Evolutionary conservation across 192 early-diverging fungal species (phyloP), one percentile per base, ranked within the genome.

Genomic region (Jimgerdemannia flammicorona): DNA sequence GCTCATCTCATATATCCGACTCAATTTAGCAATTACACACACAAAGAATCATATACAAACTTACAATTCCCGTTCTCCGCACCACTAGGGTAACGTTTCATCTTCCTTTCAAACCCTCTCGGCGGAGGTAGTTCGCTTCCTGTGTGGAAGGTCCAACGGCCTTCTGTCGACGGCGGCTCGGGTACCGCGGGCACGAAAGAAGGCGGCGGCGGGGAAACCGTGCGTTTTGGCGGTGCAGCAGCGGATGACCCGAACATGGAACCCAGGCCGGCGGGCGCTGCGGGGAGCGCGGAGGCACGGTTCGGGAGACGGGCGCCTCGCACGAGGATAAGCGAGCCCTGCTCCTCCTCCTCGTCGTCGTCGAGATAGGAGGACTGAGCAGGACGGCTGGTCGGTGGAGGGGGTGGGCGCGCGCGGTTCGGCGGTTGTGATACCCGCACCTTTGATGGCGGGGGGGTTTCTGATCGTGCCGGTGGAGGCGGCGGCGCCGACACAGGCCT

Each of bases 401-500:
- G 14, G 64, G 14, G 64, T 19, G 29, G 67, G 67, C 67, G 67
- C 9, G 29, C 29, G 67, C 19, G 67, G 67, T 18, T 9, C 67
- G 40, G 67, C 67, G 40, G 67, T 19, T 18, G 64, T 65, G 19
- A 14, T 65, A 18, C 14, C 64, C 19, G 14, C 19, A 65, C 14
- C 29, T 29, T 0, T 29, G 29, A 29, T 14, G 49, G 29, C 7
- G 67, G 29, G 8, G 67, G 67, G 7, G 74, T 43, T 40, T 67
- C 44, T 4, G 69, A 43, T 49, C 17, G n/a, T 65, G 65, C 40
- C 3, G 74, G 68, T 20, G 44, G 29, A 40, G 80, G 70, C 0
- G 80, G 77, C 18, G 70, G 72, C 40, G 80, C 74, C 0, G 80
- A 74, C 0, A 71, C 67, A 20, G 78, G 72, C 67, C 64, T 69